phyloP scores from a whole-genome alignment of 164 flowering plant species.

The Magnolia officinalis region DNA sequence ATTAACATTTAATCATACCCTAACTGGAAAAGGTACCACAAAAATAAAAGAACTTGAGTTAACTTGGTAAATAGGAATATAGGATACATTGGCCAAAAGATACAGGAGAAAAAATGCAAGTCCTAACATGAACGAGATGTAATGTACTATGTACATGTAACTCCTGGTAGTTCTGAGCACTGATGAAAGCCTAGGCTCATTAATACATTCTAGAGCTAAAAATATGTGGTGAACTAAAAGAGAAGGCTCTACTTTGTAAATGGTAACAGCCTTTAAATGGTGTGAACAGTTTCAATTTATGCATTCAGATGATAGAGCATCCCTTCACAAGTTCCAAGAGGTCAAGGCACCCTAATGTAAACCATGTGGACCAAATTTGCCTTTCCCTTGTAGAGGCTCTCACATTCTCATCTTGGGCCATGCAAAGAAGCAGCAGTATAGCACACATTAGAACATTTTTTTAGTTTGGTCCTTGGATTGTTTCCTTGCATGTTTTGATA shows the following conservation, averaged over 20 bases:
- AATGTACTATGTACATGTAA: background rate
- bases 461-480: no score
- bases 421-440: background rate
- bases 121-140: background rate
- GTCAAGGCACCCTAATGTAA: background rate
- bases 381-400: background rate
- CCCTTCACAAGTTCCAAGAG: background rate
- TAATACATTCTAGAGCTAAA: background rate
- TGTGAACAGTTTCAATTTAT: background rate
- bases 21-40: background rate
- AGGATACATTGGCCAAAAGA: background rate
- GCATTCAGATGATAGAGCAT: background rate
- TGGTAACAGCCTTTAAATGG: background rate
- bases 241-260: background rate
- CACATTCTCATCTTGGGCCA: background rate
- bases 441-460: no score
- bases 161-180: background rate
- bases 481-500: no score
- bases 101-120: background rate
- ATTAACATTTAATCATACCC: background rate
- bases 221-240: no score
- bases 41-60: background rate
- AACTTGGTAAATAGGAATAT: background rate
- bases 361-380: background rate
- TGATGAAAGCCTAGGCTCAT: background rate